These are phyloP conservation scores for Wickerhamiella occidentalis DNA, from an alignment of 805 yeast species.

Conservation along the genomic window DNA sequence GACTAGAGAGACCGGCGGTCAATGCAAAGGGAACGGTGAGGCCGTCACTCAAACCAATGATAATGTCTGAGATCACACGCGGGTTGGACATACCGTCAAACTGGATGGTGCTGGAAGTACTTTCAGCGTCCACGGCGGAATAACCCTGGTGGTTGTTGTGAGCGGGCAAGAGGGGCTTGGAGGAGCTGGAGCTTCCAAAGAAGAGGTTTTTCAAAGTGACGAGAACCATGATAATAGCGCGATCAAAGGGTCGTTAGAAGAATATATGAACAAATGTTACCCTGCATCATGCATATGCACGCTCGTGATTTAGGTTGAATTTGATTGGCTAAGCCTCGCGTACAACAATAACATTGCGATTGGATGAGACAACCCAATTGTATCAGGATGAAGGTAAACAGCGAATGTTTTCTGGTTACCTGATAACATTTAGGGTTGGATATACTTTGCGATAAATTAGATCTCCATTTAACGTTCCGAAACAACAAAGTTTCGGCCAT, in stretches of 20 bases:
- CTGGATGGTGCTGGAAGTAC: constrained; percentile 13
- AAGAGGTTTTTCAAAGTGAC: constrained; percentile 26
- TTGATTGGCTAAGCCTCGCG: constrained; percentile 9
- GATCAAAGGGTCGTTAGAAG: not conserved
- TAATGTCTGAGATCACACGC: constrained; percentile 83
- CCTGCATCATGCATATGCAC: constrained; percentile 6
- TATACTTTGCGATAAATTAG: not conserved
- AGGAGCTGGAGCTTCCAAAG: constrained; percentile 19
- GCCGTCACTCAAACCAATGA: constrained; percentile 91
- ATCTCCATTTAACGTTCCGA: not conserved
- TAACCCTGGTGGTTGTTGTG: constrained; percentile 13
- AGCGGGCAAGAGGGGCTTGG: constrained; percentile 25
- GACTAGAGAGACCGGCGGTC: constrained; percentile 86
- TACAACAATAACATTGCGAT: not conserved
- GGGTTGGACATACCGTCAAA: constrained; percentile 36
- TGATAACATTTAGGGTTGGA: too few species aligned
- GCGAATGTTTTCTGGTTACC: not conserved
- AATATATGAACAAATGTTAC: not conserved
- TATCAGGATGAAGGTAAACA: not conserved
- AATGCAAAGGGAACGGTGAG: constrained; percentile 97
- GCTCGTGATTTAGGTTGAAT: not conserved
- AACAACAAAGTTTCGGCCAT: not conserved
- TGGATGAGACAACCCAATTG: not conserved
- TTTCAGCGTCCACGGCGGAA: constrained; percentile 17
- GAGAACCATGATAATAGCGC: constrained; percentile 22